Evolutionary conservation across 1,284 basidiomycete genomes (phyloP).

Genomic region (Polyporus tsugae): DNA sequence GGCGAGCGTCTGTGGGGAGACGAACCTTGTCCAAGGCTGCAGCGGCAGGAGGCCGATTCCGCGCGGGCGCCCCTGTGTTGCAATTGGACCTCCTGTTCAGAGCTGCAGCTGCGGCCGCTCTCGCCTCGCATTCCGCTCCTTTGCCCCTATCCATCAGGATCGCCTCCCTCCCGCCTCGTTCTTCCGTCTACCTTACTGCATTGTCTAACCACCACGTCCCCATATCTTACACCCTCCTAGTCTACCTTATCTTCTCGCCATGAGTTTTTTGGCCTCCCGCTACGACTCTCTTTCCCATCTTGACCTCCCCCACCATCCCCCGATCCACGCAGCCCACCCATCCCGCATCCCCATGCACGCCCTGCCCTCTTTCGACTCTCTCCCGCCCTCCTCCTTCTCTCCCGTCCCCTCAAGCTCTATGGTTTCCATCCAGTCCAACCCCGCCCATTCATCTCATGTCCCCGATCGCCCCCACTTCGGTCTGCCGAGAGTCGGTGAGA

Average conservation of each 20-base stretch:
- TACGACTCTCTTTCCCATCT: constrained; percentile 46
- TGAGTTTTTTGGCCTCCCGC: constrained; percentile 54
- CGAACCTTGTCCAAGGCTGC: constrained; percentile 30
- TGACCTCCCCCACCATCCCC: constrained; percentile 37
- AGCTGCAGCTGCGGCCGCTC: constrained; percentile 29
- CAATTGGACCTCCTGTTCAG: constrained; percentile 30
- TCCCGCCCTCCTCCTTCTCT: constrained; percentile 33
- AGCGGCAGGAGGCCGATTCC: constrained; percentile 29
- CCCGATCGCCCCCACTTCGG: constrained; percentile 40
- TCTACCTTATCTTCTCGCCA: constrained; percentile 40
- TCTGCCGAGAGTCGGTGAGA: constrained; percentile 69
- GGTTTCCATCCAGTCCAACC: constrained; percentile 32
- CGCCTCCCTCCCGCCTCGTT: constrained; percentile 29
- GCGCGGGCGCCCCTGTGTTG: constrained; percentile 40
- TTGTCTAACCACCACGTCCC: constrained; percentile 32
- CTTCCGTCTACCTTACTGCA: constrained; percentile 35
- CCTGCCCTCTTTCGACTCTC: constrained; percentile 46
- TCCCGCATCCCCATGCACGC: constrained; percentile 39
- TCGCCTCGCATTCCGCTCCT: constrained; percentile 32
- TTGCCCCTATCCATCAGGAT: constrained; percentile 36
- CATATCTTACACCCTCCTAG: constrained; percentile 35
- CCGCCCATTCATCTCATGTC: constrained; percentile 30
- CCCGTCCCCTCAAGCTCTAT: constrained; percentile 26
- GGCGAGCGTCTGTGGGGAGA: constrained; percentile 28
- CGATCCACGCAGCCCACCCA: constrained; percentile 26